Conservation (phyloP, 306 rosid genomes). For the Cucurbita ficifolia region DNA sequence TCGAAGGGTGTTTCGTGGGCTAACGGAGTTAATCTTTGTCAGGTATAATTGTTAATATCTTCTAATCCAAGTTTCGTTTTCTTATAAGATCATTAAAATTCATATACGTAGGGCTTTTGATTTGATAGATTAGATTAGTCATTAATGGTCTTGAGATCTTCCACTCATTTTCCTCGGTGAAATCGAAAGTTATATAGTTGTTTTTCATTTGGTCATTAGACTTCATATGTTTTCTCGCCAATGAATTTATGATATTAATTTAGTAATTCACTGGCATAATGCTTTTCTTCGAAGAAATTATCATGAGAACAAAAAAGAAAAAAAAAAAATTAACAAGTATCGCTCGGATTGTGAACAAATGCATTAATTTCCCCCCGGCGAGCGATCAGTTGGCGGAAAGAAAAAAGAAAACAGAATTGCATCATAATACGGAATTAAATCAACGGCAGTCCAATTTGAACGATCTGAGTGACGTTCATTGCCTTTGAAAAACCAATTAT, state of each 20-base stretch:
- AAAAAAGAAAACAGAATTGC: not conserved
- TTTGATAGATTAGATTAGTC: not conserved
- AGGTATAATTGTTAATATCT: conserved; percentile 45
- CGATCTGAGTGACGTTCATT: not conserved
- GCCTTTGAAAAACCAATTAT: not conserved
- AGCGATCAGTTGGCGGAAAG: not conserved
- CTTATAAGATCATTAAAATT: not conserved
- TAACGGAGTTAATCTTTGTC: conserved; percentile 44
- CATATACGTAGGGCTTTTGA: not conserved
- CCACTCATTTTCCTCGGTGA: not conserved
- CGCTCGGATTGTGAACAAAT: not conserved
- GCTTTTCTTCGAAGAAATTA: not conserved
- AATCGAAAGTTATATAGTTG: not conserved
- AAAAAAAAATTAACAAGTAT: not conserved
- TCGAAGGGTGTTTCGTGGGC: conserved; percentile 59
- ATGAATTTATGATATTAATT: not conserved
- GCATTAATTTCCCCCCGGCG: not conserved
- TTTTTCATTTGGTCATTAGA: not conserved
- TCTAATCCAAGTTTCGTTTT: conserved; percentile 10
- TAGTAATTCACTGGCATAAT: not conserved
- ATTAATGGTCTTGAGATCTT: not conserved
- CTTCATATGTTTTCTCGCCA: not conserved
- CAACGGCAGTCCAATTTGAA: not conserved
- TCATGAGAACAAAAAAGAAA: not conserved
- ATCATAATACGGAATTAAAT: not conserved